These are phyloP conservation scores for Phellopilus nigrolimitatus DNA, from an alignment of 1,284 basidiomycete species.

Conservation along the genomic window DNA sequence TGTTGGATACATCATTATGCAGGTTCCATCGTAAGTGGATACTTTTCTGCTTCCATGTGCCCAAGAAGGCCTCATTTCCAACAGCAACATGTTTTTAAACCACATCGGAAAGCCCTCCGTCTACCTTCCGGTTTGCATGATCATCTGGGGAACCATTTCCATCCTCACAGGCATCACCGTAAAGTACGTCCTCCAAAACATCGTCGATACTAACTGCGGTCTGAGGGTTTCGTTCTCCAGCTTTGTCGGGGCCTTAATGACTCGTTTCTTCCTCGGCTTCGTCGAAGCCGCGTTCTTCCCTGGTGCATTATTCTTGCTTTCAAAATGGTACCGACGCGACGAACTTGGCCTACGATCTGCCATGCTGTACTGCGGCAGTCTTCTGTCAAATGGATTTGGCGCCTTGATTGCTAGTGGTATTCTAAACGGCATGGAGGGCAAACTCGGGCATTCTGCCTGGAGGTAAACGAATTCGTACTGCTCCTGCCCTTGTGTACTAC, in stretches of 20 bases:
- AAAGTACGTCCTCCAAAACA: constrained; percentile 6
- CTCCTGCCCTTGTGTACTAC: background rate
- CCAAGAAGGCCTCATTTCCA: background rate
- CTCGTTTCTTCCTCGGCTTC: constrained; percentile 42
- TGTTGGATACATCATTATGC: constrained; percentile 77
- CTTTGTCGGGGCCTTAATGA: constrained; percentile 35
- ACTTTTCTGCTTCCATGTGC: constrained; percentile 8
- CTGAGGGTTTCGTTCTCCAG: constrained; percentile 15
- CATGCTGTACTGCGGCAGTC: constrained; percentile 64
- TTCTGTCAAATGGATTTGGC: constrained; percentile 83
- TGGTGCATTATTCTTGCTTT: constrained; percentile 42
- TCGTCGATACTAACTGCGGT: background rate
- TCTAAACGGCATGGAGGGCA: constrained; percentile 64
- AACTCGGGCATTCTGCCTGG: constrained; percentile 72
- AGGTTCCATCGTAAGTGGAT: constrained; percentile 64
- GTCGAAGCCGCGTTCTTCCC: constrained; percentile 42
- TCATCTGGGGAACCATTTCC: constrained; percentile 66
- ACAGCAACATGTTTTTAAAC: constrained; percentile 73
- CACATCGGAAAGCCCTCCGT: constrained; percentile 67
- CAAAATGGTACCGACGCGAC: constrained; percentile 61
- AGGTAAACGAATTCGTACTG: constrained; percentile 34
- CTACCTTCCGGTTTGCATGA: constrained; percentile 70
- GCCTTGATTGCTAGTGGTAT: constrained; percentile 75
- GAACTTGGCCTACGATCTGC: constrained; percentile 73
- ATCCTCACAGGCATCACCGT: constrained; percentile 44